These are phyloP conservation scores for Saccharata proteae DNA, from an alignment of 2,329 filamentous ascomycete species.

Conservation along the genomic window DNA sequence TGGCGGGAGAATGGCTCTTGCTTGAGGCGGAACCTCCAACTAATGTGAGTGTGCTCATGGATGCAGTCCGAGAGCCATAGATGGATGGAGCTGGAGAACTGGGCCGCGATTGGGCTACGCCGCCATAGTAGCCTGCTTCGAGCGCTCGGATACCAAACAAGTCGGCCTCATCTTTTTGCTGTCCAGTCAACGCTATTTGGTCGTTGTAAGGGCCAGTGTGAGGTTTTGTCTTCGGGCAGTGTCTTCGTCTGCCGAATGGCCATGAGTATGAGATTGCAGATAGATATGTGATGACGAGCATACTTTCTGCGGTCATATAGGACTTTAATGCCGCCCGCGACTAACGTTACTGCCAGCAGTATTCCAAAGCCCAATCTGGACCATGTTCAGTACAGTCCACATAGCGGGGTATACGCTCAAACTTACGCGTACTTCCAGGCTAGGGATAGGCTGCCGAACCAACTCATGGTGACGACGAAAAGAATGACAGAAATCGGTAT, in stretches of 20 bases:
- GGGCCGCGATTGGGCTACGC: constrained; percentile 27
- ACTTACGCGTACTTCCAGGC: constrained; percentile 26
- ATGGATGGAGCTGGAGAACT: constrained; percentile 23
- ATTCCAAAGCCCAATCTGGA: constrained; percentile 22
- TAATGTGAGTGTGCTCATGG: constrained; percentile 23
- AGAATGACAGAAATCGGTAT: too few relatives aligned
- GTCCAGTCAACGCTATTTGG: constrained; percentile 21
- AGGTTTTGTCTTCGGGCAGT: constrained; percentile 13
- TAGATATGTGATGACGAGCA: constrained; percentile 8
- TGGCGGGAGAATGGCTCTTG: constrained; percentile 19
- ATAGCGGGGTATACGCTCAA: too few relatives aligned
- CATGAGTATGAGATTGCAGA: constrained; percentile 1
- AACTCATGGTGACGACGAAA: constrained; percentile 10
- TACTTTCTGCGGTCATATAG: constrained; percentile 24
- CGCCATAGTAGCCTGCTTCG: constrained; percentile 29
- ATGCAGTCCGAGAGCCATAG: constrained; percentile 12
- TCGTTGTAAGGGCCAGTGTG: constrained; percentile 20
- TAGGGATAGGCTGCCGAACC: constrained; percentile 21
- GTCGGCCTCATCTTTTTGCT: constrained; percentile 27
- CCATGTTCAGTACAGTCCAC: constrained; percentile 8
- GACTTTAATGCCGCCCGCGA: constrained; percentile 23
- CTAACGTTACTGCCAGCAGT: constrained; percentile 19
- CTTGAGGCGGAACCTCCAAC: constrained; percentile 20
- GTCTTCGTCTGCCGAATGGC: constrained; percentile 17
- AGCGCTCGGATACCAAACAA: constrained; percentile 29